Evolutionary conservation across 1,284 basidiomycete species (phyloP), one percentile per base, ranked within the genome.

Genomic region (Papiliotrema laurentii): DNA sequence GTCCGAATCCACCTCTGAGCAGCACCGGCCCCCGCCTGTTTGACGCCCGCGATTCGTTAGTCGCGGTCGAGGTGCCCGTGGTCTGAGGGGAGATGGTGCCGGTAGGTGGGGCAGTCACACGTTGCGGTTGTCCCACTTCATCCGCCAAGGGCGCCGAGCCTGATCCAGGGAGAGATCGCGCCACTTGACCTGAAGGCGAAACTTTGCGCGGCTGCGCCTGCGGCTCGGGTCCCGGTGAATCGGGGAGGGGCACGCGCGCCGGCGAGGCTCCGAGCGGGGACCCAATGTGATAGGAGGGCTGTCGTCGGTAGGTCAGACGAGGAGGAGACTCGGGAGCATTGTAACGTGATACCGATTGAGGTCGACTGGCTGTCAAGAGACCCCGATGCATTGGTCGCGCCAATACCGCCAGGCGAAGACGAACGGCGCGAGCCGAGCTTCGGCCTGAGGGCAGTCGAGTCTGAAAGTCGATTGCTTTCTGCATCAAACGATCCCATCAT

Each of bases 1-100:
- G 33, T 46, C 67, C n/a, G 40, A 73, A 73, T n/a, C 72, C 72
- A 9, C 72, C 72, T n/a, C 69, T 60, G 1, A 72, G 58, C 11
- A 72, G 58, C 2, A 73, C 70, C 0, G 72, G 70, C 5, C 65
- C 67, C n/a, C 70, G 60, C 5, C 64, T 40, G 16, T 52, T 38
- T 22, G 47, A 42, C 19, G 49, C 36, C 18, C 31, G 25, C 24
- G 36, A 44, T 27, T 56, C 45, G 24, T 51, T 46, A 26, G 50
- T 41, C 14, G 45, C 42, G 16, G 55, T 31, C 14, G 48, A 53
- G 10, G 55, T 56, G 16, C 64, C 63, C 0, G 64, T 66, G 0
- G 65, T 63, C 40, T 72, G 64, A 7, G 64, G 63, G 6, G 65
- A 64, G 9, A 65, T 39, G 6, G 54, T 24, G 5, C 43, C 51